Conservation (phyloP, 2,329 filamentous ascomycete genomes). For the Colletotrichum gloeosporioides region DNA sequence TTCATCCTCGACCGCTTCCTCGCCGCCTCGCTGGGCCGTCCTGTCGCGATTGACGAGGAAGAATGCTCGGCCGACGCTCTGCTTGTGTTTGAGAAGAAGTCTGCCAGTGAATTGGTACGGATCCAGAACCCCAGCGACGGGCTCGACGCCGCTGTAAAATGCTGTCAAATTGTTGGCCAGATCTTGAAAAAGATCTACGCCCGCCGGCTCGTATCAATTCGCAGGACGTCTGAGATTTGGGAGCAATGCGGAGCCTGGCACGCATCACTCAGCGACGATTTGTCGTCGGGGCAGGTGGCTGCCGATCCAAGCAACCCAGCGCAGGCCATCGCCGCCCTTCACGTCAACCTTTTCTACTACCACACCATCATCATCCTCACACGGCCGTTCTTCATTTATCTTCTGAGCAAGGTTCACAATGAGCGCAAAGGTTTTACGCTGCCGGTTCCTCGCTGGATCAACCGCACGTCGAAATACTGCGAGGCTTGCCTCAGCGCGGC, state of each 20-base stretch:
- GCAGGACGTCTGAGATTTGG: slow-evolving; percentile 62
- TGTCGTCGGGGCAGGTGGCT: slow-evolving; percentile 57
- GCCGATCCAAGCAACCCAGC: slow-evolving; percentile 43
- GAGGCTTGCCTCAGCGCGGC: slow-evolving; percentile 57
- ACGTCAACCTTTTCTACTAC: slow-evolving; percentile 65
- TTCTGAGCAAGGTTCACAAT: slow-evolving; percentile 49
- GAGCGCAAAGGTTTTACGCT: slow-evolving; percentile 30
- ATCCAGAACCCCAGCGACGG: slow-evolving; percentile 28
- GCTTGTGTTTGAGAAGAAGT: slow-evolving; percentile 21
- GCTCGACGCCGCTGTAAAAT: slow-evolving; percentile 62
- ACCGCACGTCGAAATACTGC: slow-evolving; percentile 36
- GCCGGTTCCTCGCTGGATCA: slow-evolving; percentile 21
- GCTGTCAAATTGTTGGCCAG: slow-evolving; percentile 61
- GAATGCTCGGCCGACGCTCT: slow-evolving; percentile 62
- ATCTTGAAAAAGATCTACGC: slow-evolving; percentile 67
- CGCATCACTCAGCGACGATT: slow-evolving; percentile 47
- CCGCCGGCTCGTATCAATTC: slow-evolving; percentile 61
- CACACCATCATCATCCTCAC: slow-evolving; percentile 69
- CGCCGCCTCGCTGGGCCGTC: slow-evolving; percentile 66
- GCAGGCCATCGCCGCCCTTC: slow-evolving; percentile 64
- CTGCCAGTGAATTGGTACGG: slow-evolving; percentile 3
- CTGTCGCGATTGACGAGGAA: slow-evolving; percentile 65
- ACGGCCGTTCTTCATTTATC: slow-evolving; percentile 67
- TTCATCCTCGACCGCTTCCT: slow-evolving; percentile 70
- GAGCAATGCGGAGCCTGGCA: slow-evolving; percentile 58